These are phyloP conservation scores for Eucalyptus paniculata DNA, from an alignment of 345 rosid species.

Conservation along the genomic window DNA sequence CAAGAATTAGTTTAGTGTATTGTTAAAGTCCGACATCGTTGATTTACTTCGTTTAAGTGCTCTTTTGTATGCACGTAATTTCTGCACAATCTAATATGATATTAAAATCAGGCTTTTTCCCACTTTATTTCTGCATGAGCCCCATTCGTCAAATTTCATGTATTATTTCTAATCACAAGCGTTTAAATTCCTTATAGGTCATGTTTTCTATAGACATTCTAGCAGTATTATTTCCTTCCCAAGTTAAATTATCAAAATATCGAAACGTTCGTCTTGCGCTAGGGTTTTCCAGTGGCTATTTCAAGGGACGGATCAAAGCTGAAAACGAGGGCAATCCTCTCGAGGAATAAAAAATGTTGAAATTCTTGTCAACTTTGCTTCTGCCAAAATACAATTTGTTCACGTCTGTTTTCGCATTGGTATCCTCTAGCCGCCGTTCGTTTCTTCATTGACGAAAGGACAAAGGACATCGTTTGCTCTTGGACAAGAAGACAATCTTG, in stretches of 20 bases:
- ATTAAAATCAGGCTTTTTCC: rapidly evolving
- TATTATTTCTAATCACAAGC: rapidly evolving
- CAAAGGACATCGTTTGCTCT: not conserved
- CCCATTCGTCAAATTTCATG: not conserved
- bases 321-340: not conserved
- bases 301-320: not conserved
- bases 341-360: rapidly evolving
- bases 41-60: not conserved
- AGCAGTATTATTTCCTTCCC: not conserved
- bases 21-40: not conserved
- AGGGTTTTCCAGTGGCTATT: not conserved
- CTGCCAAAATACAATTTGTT: not conserved
- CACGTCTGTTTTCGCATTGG: not conserved
- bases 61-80: not conserved
- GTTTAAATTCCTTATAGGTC: not conserved
- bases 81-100: rapidly evolving
- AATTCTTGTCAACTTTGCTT: not conserved
- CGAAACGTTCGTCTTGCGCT: too few relatives aligned
- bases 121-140: rapidly evolving
- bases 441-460: not conserved
- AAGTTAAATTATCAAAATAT: not conserved
- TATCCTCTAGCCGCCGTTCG: not conserved
- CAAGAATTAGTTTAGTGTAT: not conserved
- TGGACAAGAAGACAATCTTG: not conserved
- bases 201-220: not conserved